Percentiles rank a stretch among this genome's conserved stretches.
phyloP scores from a whole-genome alignment of 208 protist genomes.

The Crithidia brevicula region DNA sequence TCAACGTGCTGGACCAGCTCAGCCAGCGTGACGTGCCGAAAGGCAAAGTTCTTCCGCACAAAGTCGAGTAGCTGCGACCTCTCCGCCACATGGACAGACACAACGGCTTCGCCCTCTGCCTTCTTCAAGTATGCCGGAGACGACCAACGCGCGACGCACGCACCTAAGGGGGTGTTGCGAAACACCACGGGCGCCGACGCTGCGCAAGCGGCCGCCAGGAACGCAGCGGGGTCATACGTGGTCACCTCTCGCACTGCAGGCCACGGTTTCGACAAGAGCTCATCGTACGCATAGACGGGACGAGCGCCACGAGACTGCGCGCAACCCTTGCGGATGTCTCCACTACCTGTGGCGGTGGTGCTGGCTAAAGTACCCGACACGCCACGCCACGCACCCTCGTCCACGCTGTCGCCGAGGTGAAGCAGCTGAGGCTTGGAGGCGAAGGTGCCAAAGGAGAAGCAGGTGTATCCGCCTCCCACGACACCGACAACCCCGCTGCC shows the following conservation, averaged over 20 bases:
- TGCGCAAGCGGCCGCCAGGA: constrained; percentile 34
- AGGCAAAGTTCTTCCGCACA: constrained; percentile 91
- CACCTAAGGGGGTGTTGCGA: constrained; percentile 57
- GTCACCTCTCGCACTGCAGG: constrained; percentile 39
- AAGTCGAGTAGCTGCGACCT: constrained; percentile 78
- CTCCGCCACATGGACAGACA: constrained; percentile 84
- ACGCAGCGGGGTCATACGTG: constrained; percentile 46
- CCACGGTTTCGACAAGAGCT: constrained; percentile 35
- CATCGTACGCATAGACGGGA: constrained; percentile 16
- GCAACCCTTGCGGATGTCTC: not conserved
- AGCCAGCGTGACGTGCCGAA: constrained; percentile 72
- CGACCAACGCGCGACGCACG: constrained; percentile 60
- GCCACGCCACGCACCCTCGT: constrained; percentile 24
- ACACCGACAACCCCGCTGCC: constrained; percentile 65
- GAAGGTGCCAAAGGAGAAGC: constrained; percentile 92
- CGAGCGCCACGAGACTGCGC: not conserved
- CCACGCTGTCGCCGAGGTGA: constrained; percentile 34
- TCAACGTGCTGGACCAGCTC: constrained; percentile 75
- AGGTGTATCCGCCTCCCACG: constrained; percentile 85
- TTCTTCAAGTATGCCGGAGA: constrained; percentile 63
- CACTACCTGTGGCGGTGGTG: not conserved
- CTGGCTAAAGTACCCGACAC: not conserved
- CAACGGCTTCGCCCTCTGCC: constrained; percentile 43
- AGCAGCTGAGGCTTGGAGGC: constrained; percentile 64
- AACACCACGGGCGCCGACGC: constrained; percentile 70